Percentiles rank a stretch among this genome's conserved stretches.
phyloP scores from a whole-genome alignment of 352 stramenopile genomes.

The Blastocystis sp. region DNA sequence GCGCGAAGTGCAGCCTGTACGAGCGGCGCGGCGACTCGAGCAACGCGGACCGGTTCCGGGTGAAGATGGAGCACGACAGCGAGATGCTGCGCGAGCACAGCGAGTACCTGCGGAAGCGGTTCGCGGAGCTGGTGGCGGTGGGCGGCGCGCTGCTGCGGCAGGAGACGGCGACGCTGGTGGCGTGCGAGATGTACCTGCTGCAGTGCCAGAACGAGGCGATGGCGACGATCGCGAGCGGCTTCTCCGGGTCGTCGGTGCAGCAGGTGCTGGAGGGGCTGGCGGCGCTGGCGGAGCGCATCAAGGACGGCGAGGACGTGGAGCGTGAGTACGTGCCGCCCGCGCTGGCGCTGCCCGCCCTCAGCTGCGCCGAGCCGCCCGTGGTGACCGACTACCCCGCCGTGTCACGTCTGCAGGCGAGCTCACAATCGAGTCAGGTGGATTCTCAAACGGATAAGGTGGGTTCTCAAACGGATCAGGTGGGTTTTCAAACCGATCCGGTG shows the following conservation, averaged over 20 bases:
- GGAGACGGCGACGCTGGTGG: conserved; percentile 42
- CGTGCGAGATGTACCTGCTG: conserved; percentile 55
- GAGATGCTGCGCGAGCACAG: conserved; percentile 58
- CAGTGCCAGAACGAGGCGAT: conserved; percentile 49
- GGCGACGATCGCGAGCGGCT: conserved; percentile 28
- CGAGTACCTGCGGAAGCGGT: conserved; percentile 41
- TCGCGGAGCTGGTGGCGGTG: conserved; percentile 29
- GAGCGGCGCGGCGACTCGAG: conserved; percentile 49
- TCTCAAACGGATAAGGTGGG: not conserved
- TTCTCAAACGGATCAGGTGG: not conserved
- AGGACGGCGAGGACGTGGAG: conserved; percentile 34
- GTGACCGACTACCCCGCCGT: not conserved
- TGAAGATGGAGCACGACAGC: conserved; percentile 67
- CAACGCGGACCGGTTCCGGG: conserved; percentile 59
- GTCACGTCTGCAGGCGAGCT: too few relatives aligned
- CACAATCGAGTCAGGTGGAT: too few relatives aligned
- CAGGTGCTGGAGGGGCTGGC: not conserved
- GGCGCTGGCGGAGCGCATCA: conserved; percentile 17
- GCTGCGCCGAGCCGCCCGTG: not conserved
- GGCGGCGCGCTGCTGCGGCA: conserved; percentile 2
- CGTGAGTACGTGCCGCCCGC: conserved; percentile 22
- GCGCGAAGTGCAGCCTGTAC: conserved; percentile 11
- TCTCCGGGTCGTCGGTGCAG: not conserved
- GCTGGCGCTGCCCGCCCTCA: conserved; percentile 1
- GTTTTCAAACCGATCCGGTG: conserved; percentile 2